Evolutionary conservation across 768 basidiomycete genomes (phyloP).

Genomic region (Suillus subluteus): DNA sequence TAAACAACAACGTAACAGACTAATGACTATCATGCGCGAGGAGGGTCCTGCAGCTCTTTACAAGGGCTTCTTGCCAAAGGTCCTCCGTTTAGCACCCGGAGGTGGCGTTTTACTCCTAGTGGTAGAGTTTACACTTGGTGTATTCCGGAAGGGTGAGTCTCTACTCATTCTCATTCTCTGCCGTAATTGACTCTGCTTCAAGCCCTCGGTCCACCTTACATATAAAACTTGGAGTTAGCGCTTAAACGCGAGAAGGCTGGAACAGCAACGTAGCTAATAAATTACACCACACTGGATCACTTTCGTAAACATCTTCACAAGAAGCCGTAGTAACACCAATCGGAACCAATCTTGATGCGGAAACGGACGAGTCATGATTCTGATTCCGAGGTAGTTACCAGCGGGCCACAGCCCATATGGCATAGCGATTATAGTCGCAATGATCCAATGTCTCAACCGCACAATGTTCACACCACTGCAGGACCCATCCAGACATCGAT

Average conservation of each 20-base stretch:
- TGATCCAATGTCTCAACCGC: background rate
- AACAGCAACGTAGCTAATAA: background rate
- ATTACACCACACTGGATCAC: background rate
- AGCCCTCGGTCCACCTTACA: conserved; percentile 39
- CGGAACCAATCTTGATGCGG: background rate
- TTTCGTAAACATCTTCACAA: background rate
- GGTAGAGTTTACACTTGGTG: conserved; percentile 81
- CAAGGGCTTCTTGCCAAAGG: conserved; percentile 96
- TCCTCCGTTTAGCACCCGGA: conserved; percentile 91
- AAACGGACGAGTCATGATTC: background rate
- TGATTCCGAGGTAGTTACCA: background rate
- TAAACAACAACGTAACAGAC: conserved; percentile 34
- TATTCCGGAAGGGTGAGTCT: conserved; percentile 71
- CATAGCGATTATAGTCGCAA: background rate
- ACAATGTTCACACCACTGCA: background rate
- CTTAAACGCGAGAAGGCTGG: background rate
- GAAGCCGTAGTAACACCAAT: background rate
- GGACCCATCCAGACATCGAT: background rate
- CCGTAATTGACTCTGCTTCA: background rate
- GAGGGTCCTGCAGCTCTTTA: conserved; percentile 87
- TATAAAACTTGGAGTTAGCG: conserved; percentile 19
- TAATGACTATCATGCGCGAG: conserved; percentile 80
- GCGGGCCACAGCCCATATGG: background rate
- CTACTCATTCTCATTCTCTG: conserved; percentile 6
- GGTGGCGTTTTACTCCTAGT: conserved; percentile 93